Conservation (phyloP, 352 stramenopile species). For the Elongisporangium undulatum region DNA sequence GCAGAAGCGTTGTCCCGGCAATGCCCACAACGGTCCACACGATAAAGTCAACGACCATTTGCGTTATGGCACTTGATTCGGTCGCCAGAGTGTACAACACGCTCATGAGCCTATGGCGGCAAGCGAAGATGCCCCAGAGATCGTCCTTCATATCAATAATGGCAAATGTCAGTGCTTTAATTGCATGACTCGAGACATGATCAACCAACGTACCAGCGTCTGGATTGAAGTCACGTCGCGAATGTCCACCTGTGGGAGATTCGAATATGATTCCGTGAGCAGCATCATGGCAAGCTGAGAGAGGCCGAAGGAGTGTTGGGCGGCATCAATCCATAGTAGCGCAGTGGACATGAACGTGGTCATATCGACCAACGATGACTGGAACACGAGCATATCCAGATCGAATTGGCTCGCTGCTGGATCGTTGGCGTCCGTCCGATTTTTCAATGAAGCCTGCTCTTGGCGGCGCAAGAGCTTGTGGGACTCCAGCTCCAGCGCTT, state of each 20-base stretch:
- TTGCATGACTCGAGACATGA: background rate
- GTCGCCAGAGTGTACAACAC: conserved; percentile 35
- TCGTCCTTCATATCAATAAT: conserved; percentile 9
- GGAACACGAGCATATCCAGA: conserved; percentile 27
- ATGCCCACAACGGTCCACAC: conserved; percentile 26
- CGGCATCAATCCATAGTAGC: conserved; percentile 30
- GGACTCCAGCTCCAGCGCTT: background rate
- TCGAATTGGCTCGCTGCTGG: conserved; percentile 10
- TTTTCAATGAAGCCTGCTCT: background rate
- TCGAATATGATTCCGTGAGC: conserved; percentile 59
- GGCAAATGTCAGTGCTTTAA: background rate
- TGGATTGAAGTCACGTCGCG: conserved; percentile 40
- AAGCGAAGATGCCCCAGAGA: conserved; percentile 41
- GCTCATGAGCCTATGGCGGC: conserved; percentile 31
- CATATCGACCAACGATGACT: conserved; percentile 22
- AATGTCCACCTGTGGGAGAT: conserved; percentile 51
- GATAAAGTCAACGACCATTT: conserved; percentile 31
- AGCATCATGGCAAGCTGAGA: conserved; percentile 32
- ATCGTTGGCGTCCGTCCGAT: background rate
- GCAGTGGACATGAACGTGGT: conserved; percentile 18
- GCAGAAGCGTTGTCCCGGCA: conserved; percentile 26
- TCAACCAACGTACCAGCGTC: conserved; percentile 14
- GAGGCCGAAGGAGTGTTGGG: conserved; percentile 18
- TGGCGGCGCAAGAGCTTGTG: background rate
- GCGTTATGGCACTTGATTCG: conserved; percentile 26